Conservation (phyloP, 306 rosid genomes). For the Quercus suber region DNA sequence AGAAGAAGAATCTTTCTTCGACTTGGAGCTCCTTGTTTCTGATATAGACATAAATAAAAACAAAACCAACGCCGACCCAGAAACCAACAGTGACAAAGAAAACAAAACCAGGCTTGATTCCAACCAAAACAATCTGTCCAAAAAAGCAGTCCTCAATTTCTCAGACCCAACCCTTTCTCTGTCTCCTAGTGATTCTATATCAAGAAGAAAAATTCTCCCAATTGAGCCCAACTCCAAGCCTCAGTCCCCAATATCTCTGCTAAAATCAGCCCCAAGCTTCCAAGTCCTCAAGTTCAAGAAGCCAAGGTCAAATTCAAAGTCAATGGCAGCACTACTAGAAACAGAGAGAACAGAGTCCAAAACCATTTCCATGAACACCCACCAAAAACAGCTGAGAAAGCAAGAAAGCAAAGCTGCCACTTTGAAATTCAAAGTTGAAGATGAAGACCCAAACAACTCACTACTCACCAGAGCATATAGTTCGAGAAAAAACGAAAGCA, state of each 20-base stretch:
- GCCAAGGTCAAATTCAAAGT: conserved; percentile 29
- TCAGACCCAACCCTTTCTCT: conserved; percentile 23
- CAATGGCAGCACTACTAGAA: conserved; percentile 2
- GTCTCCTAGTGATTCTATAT: conserved; percentile 51
- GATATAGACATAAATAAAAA: conserved; percentile 26
- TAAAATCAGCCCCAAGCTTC: conserved; percentile 76
- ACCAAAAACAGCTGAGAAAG: conserved; percentile 7
- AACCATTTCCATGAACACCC: not conserved
- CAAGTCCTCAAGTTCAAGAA: conserved; percentile 59
- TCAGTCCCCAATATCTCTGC: conserved; percentile 82
- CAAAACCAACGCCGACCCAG: conserved; percentile 5
- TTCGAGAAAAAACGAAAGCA: conserved; percentile 33
- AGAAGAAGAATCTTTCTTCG: conserved; percentile 85
- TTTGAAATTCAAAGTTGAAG: conserved; percentile 30
- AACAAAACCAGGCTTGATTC: not conserved
- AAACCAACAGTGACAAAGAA: conserved; percentile 14
- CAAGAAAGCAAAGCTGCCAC: conserved; percentile 16
- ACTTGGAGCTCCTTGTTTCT: conserved; percentile 53
- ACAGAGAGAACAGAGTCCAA: conserved; percentile 16
- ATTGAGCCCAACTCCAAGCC: conserved; percentile 67
- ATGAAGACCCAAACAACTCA: conserved; percentile 33
- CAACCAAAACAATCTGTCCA: not conserved
- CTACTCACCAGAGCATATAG: conserved; percentile 47
- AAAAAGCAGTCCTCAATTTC: conserved; percentile 1
- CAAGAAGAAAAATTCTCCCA: conserved; percentile 76